phyloP scores from a whole-genome alignment of 306 rosid species.

The Potentilla sterilis region DNA sequence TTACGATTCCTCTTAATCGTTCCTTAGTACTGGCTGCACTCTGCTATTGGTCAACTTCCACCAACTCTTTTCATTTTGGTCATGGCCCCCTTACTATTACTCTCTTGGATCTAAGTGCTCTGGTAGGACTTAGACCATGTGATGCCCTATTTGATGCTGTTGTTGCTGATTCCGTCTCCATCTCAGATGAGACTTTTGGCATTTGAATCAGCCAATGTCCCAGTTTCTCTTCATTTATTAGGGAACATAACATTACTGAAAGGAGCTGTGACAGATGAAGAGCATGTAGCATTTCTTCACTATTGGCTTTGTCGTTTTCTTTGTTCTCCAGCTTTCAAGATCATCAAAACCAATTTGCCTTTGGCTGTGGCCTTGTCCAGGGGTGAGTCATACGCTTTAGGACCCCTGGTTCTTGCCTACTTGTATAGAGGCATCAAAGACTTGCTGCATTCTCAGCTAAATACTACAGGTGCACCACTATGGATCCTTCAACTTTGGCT shows the following conservation, averaged over 20 bases:
- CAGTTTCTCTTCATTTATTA: neutral
- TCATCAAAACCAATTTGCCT: neutral
- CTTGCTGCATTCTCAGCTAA: neutral
- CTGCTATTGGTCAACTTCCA: constrained; percentile 11
- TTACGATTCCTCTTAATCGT: constrained; percentile 6
- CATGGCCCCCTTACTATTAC: constrained; percentile 12
- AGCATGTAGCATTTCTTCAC: constrained; percentile 10
- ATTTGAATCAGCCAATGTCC: neutral
- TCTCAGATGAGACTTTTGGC: neutral
- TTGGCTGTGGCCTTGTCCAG: constrained; percentile 19
- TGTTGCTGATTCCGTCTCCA: neutral
- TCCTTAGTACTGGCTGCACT: constrained; percentile 13
- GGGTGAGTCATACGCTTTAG: constrained; percentile 7
- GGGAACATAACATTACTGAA: neutral
- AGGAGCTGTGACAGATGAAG: constrained; percentile 12
- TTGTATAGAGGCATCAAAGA: constrained; percentile 18
- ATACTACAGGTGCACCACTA: neutral
- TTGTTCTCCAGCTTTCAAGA: constrained; percentile 3
- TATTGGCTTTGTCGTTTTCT: constrained; percentile 9
- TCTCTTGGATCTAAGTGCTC: constrained; percentile 11
- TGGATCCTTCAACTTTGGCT: constrained; percentile 22
- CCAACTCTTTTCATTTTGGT: constrained; percentile 12
- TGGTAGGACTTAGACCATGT: constrained; percentile 17
- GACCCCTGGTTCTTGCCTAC: constrained; percentile 14
- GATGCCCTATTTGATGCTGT: neutral